Evolutionary conservation across 495 filamentous ascomycete genomes (phyloP).

Genomic region (Podospora conica): DNA sequence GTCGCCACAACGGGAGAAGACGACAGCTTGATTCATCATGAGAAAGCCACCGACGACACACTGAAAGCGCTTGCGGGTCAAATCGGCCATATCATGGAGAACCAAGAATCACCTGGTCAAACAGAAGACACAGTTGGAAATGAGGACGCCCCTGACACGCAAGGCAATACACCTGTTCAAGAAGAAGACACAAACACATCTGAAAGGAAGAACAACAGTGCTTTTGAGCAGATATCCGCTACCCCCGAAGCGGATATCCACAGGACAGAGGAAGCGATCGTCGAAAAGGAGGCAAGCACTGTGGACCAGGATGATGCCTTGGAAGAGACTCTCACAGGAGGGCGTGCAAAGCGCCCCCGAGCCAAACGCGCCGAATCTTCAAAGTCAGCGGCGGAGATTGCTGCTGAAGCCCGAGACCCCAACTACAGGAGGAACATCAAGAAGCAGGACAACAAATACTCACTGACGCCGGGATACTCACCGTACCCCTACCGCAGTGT

Average conservation of each 20-base stretch:
- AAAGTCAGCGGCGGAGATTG: constrained; percentile 7
- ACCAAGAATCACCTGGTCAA: not conserved
- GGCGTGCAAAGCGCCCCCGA: not conserved
- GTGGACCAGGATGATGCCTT: not conserved
- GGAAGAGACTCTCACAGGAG: not conserved
- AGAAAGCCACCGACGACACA: no score
- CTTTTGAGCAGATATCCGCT: not conserved
- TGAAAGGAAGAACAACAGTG: not conserved
- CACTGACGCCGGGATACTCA: constrained; percentile 40
- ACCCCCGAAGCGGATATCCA: not conserved
- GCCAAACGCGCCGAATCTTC: not conserved
- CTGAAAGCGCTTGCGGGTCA: not conserved
- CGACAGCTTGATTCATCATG: not conserved
- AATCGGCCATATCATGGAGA: not conserved
- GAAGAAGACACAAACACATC: not conserved
- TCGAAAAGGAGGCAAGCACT: not conserved
- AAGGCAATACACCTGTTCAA: not conserved
- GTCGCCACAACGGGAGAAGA: not conserved
- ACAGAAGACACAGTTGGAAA: not conserved
- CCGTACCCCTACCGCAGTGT: constrained; percentile 66
- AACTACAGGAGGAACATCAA: constrained; percentile 23
- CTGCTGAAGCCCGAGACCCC: constrained; percentile 16
- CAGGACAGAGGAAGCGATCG: no score
- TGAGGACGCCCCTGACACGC: not conserved
- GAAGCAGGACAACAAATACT: constrained; percentile 40